Conservation (phyloP, 208 protist genomes). For the Plasmodiophora brassicae region DNA sequence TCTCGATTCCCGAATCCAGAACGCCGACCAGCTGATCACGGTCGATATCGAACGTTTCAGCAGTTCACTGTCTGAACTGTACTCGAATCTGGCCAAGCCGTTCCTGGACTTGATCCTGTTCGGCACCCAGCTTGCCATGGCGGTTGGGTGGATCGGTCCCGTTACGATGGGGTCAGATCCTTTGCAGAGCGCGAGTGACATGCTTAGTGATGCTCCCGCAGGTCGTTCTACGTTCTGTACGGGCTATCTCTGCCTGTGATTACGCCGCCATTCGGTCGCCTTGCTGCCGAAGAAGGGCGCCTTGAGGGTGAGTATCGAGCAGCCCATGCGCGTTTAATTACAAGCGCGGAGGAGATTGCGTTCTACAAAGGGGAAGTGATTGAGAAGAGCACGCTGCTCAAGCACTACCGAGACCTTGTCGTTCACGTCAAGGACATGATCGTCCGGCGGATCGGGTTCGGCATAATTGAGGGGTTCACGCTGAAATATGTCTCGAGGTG, state of each 20-base stretch:
- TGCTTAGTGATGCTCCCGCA: not conserved
- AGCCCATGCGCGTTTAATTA: constrained; percentile 9
- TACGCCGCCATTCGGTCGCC: constrained; percentile 14
- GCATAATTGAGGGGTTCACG: not conserved
- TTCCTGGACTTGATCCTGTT: not conserved
- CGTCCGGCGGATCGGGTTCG: not conserved
- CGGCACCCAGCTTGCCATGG: not conserved
- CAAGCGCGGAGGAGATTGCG: not conserved
- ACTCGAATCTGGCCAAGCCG: constrained; percentile 18
- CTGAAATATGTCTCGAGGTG: constrained; percentile 20
- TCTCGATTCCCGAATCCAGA: not conserved
- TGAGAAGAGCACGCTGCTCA: not conserved
- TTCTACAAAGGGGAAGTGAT: constrained; percentile 24
- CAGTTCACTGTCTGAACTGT: not conserved
- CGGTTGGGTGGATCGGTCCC: constrained; percentile 10
- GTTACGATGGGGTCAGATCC: not conserved
- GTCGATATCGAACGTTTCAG: constrained; percentile 26
- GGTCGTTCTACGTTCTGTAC: not conserved
- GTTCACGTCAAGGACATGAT: not conserved
- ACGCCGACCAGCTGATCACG: constrained; percentile 30
- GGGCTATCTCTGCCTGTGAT: not conserved
- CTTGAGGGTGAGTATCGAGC: constrained; percentile 2
- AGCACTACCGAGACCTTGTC: not conserved
- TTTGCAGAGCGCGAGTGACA: not conserved
- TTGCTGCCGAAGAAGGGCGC: constrained; percentile 7